Evolutionary conservation across 495 filamentous ascomycete genomes (phyloP).

Genomic region (Tuber umbilicatum): DNA sequence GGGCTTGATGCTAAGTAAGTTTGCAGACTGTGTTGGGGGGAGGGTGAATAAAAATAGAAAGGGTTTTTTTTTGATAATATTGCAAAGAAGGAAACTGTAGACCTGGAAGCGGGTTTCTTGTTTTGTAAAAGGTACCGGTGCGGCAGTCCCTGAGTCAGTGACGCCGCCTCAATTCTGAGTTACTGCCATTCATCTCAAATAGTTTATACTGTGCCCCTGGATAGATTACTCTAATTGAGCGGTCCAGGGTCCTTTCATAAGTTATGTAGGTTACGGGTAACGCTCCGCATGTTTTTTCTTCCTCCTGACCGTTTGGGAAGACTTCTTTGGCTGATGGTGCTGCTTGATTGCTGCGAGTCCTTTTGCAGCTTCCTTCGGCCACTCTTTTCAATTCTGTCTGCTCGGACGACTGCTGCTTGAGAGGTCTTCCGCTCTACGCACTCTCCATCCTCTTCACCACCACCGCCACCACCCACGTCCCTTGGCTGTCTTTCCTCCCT

Average conservation of each 20-base stretch:
- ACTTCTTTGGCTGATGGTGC: background rate
- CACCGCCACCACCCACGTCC: background rate
- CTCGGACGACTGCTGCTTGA: background rate
- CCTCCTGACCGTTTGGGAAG: slow-evolving; percentile 3
- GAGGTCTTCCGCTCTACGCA: background rate
- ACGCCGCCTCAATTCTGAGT: background rate
- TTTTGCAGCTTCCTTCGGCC: background rate
- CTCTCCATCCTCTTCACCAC: slow-evolving; percentile 15
- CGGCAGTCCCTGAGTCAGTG: slow-evolving; percentile 1
- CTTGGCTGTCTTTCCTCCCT: slow-evolving; percentile 12
- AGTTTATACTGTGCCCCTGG: slow-evolving; percentile 1
- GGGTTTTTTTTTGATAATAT: background rate
- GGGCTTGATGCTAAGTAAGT: background rate
- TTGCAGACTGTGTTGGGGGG: background rate
- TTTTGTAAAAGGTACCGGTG: background rate
- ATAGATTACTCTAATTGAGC: background rate
- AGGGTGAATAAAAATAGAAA: background rate
- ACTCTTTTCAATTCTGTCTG: background rate
- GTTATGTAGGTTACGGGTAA: background rate
- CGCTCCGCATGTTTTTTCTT: background rate
- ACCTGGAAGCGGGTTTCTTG: background rate
- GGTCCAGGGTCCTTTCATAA: background rate
- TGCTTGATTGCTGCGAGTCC: background rate
- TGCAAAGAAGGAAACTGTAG: background rate
- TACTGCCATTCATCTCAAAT: background rate